Evolutionary conservation across 108 stramenopile genomes (phyloP), one percentile per base, ranked within the genome.

Genomic region (Conticribra weissflogii): DNA sequence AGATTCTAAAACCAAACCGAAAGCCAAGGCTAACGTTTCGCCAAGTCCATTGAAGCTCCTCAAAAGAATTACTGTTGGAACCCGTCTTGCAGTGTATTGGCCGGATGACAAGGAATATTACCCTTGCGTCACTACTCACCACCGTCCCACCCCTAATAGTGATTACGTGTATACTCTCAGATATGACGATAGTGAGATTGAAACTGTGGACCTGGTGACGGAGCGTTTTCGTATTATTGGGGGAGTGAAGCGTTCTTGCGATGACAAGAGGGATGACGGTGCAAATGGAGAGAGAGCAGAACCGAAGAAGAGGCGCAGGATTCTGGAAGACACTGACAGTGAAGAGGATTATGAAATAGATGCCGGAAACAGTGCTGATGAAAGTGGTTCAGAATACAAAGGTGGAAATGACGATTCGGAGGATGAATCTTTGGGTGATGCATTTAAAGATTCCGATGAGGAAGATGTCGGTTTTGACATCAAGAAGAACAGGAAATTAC

Each of bases 111-210:
- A 76, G 15, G 58, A 70, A 59, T 88, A 84, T 48, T 89, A 89
- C 62, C 56, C 72, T 2, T 54, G 54, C 53, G 25, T 34, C 31
- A 36, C 25, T 36, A 56, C n/a, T n/a, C n/a, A n/a, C n/a, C n/a
- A 58, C 19, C 17, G 9, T 49, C 57, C 29, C 14, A 53, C 24
- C 23, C 28, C 24, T 25, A 53, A 53, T 29, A 24, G 27, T 8
- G 54, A 33, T 24, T 50, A 46, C 23, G 36, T 53, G 59, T 53
- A 49, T 32, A 58, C 67, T 14, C 55, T 75, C n/a, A 36, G 58
- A 22, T 93, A 93, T 64, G 92, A 93, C 49, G 87, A 90, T 62
- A 88, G 88, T 12, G 87, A 90, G 41, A 52, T 32, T 12, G 88
- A 88, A 63, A 76, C 78, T 58, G 73, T 87, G 16, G 88, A 93